phyloP scores from a whole-genome alignment of 345 rosid species.

The Ceriops zippeliana region DNA sequence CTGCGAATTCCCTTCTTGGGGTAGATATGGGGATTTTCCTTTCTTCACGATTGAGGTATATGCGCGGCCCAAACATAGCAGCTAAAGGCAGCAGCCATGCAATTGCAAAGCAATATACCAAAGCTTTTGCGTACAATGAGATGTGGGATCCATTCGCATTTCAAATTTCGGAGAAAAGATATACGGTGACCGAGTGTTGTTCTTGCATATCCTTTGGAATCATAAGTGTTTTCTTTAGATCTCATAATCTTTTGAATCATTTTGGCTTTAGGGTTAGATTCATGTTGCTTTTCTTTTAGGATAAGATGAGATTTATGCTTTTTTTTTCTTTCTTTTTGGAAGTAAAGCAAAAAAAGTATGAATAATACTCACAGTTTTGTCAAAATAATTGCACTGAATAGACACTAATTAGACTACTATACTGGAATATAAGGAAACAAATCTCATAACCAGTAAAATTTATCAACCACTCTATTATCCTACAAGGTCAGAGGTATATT shows the following conservation, averaged over 20 bases:
- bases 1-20: conserved; percentile 12
- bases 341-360: too few relatives aligned
- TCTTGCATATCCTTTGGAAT: conserved; percentile 34
- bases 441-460: too few relatives aligned
- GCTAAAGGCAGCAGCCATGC: conserved; percentile 22
- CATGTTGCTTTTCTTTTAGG: conserved; percentile 41
- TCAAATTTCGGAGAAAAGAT: neutral
- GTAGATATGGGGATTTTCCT: conserved; percentile 12
- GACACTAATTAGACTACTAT: too few relatives aligned
- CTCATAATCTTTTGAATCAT: conserved; percentile 29
- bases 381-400: too few relatives aligned
- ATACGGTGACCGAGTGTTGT: neutral
- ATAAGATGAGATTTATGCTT: conserved; percentile 52
- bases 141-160: conserved; percentile 19
- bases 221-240: conserved; percentile 40
- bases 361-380: too few relatives aligned
- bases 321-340: neutral
- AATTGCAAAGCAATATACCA: neutral
- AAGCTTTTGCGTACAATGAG: neutral
- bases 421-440: too few relatives aligned
- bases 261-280: conserved; percentile 47
- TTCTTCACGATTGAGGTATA: conserved; percentile 12
- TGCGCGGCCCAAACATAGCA: conserved; percentile 20
- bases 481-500: too few relatives aligned
- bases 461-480: too few relatives aligned